A percentile compares a stretch with the other conserved stretches of the same genome.
Conservation (phyloP, 345 rosid species). For the Tarenaya hassleriana region DNA sequence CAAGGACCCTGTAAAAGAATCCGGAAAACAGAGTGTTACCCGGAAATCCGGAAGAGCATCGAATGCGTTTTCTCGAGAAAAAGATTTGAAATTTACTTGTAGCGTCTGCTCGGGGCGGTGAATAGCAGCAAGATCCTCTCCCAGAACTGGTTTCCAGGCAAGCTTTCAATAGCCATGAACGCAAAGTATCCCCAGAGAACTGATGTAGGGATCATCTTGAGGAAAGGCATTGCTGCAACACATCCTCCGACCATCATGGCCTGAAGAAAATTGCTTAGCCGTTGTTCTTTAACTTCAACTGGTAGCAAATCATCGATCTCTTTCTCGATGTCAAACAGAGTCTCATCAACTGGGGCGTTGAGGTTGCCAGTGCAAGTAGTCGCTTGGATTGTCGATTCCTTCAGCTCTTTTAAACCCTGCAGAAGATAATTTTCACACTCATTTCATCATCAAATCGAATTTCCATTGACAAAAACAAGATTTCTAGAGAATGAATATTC, state of each 20-base stretch:
- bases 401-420: slow-evolving; percentile 62
- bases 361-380: slow-evolving; percentile 53
- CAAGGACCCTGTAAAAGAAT: slow-evolving; percentile 49
- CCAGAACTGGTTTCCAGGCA: slow-evolving; percentile 84
- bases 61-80: too few relatives aligned
- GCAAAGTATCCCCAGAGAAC: slow-evolving; percentile 91
- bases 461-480: background rate
- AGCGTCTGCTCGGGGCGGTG: slow-evolving; percentile 73
- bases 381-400: slow-evolving; percentile 69
- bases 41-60: too few relatives aligned
- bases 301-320: slow-evolving; percentile 77
- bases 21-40: too few relatives aligned
- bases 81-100: slow-evolving; percentile 38
- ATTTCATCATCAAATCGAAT: background rate
- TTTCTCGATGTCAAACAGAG: slow-evolving; percentile 66
- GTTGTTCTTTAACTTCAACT: slow-evolving; percentile 78
- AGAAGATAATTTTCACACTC: background rate
- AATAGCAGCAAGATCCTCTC: slow-evolving; percentile 72
- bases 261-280: slow-evolving; percentile 71
- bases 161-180: slow-evolving; percentile 86
- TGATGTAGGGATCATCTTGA: slow-evolving; percentile 72
- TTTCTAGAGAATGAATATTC: background rate
- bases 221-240: slow-evolving; percentile 76
- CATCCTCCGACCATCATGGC: slow-evolving; percentile 72
- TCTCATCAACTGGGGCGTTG: slow-evolving; percentile 64